Percentiles rank a stretch among this genome's conserved stretches.
Conservation (phyloP, 129 eudicot genomes). For the Logfia minima region DNA sequence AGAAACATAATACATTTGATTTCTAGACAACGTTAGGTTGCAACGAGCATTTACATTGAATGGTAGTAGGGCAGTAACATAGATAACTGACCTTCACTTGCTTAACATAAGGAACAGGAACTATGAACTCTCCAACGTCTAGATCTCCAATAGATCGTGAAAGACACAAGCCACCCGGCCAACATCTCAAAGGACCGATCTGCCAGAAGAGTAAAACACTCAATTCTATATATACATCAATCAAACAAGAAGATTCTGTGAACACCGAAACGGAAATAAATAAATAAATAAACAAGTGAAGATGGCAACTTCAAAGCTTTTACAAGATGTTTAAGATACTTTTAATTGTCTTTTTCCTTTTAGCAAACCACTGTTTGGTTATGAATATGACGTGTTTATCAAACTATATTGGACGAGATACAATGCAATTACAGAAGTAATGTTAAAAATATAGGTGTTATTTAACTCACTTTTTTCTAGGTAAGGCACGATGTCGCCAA, state of each 20-base stretch:
- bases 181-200: slow-evolving; percentile 98
- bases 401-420: not conserved
- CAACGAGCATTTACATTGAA: not conserved
- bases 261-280: not conserved
- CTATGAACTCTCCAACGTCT: slow-evolving; percentile 97
- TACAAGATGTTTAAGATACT: not conserved
- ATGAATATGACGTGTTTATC: not conserved
- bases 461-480: not conserved
- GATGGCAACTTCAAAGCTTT: not conserved
- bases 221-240: not conserved
- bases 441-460: not conserved
- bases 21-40: too few relatives aligned
- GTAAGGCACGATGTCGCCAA: not conserved
- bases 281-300: slow-evolving; percentile 3
- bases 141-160: slow-evolving; percentile 95
- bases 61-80: too few relatives aligned
- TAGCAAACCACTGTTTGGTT: not conserved
- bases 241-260: not conserved
- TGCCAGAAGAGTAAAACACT: slow-evolving; percentile 29
- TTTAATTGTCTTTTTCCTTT: not conserved
- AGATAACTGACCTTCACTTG: slow-evolving; percentile 79
- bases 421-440: not conserved
- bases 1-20: too few relatives aligned
- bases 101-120: slow-evolving; percentile 90
- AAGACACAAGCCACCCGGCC: slow-evolving; percentile 99